A percentile compares a stretch with the other conserved stretches of the same genome.
phyloP scores from a whole-genome alignment of 148 eudicot genomes.

The Diospyros lotus region DNA sequence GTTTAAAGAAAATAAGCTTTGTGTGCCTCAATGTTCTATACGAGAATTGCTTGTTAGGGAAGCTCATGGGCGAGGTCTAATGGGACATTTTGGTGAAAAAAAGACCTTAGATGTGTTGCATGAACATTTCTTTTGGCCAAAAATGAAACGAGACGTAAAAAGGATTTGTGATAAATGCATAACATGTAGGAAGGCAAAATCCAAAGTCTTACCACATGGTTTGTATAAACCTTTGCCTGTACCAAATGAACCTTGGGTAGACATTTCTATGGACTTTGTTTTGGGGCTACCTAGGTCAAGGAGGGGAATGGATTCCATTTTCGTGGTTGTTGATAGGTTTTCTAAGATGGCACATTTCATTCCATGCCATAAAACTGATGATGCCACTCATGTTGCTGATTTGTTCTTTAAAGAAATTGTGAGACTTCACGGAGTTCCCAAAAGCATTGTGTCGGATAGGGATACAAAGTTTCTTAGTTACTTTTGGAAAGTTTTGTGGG shows the following conservation, averaged over 20 bases:
- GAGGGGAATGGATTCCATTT: background rate
- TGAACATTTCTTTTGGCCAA: conserved; percentile 11
- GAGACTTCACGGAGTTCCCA: background rate
- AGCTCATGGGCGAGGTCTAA: conserved; percentile 1
- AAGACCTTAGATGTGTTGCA: background rate
- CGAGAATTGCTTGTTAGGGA: background rate
- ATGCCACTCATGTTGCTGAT: background rate
- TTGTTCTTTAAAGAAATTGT: conserved; percentile 2
- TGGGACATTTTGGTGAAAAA: conserved; percentile 2
- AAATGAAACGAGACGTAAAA: conserved; percentile 9
- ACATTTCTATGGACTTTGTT: conserved; percentile 8
- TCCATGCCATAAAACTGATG: conserved; percentile 1
- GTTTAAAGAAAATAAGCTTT: background rate
- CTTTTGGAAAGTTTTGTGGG: conserved; percentile 9
- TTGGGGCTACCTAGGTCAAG: background rate
- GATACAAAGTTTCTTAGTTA: background rate
- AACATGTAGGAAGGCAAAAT: background rate
- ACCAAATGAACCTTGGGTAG: background rate
- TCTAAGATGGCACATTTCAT: background rate
- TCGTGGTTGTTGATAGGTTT: background rate
- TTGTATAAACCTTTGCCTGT: background rate
- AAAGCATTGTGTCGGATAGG: background rate
- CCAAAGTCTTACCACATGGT: background rate
- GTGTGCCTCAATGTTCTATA: background rate
- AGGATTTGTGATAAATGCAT: background rate